Conservation (phyloP, 2,329 filamentous ascomycete genomes). For the Phialemonium atrogriseum region DNA sequence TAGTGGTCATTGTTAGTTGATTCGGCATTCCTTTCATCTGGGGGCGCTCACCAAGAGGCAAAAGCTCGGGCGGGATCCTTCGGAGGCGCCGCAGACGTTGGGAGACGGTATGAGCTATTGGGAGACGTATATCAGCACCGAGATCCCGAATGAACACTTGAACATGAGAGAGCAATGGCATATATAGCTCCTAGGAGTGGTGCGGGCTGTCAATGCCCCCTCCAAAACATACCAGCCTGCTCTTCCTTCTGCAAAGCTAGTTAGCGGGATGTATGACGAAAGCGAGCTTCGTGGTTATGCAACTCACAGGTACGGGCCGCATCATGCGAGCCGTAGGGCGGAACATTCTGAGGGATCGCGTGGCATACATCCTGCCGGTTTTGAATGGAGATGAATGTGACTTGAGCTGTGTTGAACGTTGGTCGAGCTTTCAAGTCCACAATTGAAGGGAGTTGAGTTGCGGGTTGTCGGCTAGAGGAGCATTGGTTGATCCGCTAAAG, state of each 20-base stretch:
- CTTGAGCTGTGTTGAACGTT: conserved; percentile 8
- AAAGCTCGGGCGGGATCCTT: conserved; percentile 87
- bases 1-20: conserved; percentile 29
- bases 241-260: conserved; percentile 48
- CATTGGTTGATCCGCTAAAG: no score
- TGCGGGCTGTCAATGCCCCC: background rate
- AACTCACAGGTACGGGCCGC: conserved; percentile 65
- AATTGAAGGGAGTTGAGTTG: no score
- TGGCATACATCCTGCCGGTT: conserved; percentile 52
- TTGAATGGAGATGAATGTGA: conserved; percentile 21
- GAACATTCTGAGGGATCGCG: conserved; percentile 58
- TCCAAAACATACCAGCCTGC: conserved; percentile 51
- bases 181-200: background rate
- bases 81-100: conserved; percentile 87
- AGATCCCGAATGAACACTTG: background rate
- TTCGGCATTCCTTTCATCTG: conserved; percentile 2
- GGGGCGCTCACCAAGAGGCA: conserved; percentile 72
- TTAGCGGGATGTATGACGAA: background rate
- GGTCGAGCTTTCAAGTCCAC: no score
- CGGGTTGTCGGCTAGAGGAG: no score
- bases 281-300: conserved; percentile 2
- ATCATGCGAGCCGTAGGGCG: conserved; percentile 59
- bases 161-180: no score
- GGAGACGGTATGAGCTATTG: conserved; percentile 85
- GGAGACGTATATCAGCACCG: conserved; percentile 13